Conservation (phyloP, 2,329 filamentous ascomycete species). For the Thermomyces lanuginosus region DNA sequence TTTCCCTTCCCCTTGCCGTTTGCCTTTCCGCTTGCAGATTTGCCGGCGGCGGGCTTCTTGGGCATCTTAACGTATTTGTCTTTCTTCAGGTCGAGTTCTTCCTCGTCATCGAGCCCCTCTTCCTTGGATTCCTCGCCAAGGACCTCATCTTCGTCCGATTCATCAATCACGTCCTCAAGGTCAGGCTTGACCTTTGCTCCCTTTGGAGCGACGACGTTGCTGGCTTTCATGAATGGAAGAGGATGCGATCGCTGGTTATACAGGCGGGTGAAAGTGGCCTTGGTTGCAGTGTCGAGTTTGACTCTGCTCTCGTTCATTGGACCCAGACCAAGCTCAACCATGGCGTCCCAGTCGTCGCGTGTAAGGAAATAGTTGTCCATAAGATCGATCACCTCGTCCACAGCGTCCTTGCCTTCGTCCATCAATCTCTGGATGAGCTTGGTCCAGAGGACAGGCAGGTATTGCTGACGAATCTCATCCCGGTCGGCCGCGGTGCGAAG, state of each 20-base stretch:
- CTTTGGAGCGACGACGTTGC: conserved; percentile 55
- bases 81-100: conserved; percentile 70
- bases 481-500: conserved; percentile 77
- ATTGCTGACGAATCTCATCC: conserved; percentile 87
- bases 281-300: conserved; percentile 70
- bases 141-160: conserved; percentile 59
- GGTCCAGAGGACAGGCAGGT: conserved; percentile 76
- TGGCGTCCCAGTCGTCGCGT: conserved; percentile 82
- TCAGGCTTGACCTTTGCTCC: conserved; percentile 64
- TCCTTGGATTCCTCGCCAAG: conserved; percentile 38
- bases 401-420: conserved; percentile 62
- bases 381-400: conserved; percentile 70
- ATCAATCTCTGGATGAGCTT: conserved; percentile 60
- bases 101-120: conserved; percentile 54
- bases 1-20: conserved; percentile 13
- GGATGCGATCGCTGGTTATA: conserved; percentile 82
- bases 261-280: conserved; percentile 74
- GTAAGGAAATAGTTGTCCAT: conserved; percentile 98
- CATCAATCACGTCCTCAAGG: conserved; percentile 88
- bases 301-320: conserved; percentile 60
- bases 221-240: conserved; percentile 90
- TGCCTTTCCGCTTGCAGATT: conserved; percentile 29
- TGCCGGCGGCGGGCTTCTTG: conserved; percentile 44
- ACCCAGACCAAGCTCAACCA: conserved; percentile 80
- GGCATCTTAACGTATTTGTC: conserved; percentile 94